phyloP scores from a whole-genome alignment of 2,329 filamentous ascomycete species.

The Triangularia setosa region DNA sequence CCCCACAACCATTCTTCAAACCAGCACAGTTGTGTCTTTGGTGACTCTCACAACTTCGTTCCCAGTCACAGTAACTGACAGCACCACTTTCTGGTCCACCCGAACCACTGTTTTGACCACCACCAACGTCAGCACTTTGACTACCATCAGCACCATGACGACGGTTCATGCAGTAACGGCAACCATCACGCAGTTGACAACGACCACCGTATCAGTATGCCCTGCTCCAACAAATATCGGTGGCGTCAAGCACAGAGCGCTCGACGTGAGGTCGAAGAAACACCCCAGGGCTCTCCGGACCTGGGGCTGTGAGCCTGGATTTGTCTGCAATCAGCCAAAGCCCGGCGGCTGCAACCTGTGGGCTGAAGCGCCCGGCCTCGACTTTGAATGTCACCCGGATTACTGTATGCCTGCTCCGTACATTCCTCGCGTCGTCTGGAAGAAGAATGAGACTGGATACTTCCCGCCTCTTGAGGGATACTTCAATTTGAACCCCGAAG shows the following conservation, averaged over 20 bases:
- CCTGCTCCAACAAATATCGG: constrained; percentile 39
- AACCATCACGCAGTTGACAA: constrained; percentile 29
- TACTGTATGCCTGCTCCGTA: constrained; percentile 44
- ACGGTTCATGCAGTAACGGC: constrained; percentile 4
- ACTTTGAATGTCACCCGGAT: constrained; percentile 44
- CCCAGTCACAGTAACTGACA: constrained; percentile 23
- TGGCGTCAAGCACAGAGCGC: constrained; percentile 22
- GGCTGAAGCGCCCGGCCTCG: constrained; percentile 41
- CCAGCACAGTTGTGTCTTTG: constrained; percentile 12
- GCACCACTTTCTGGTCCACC: constrained; percentile 26
- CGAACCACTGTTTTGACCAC: constrained; percentile 19
- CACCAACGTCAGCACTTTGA: constrained; percentile 14
- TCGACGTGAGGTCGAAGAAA: constrained; percentile 7
- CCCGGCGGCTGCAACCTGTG: constrained; percentile 50
- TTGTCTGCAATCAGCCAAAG: constrained; percentile 50
- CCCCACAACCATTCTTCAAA: constrained; percentile 18
- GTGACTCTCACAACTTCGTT: constrained; percentile 21
- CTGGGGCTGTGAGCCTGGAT: constrained; percentile 52
- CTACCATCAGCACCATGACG: constrained; percentile 9
- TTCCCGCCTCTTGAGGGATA: constrained; percentile 54
- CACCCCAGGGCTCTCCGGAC: constrained; percentile 28
- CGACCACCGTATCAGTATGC: constrained; percentile 38
- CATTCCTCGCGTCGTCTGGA: constrained; percentile 39
- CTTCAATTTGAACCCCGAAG: constrained; percentile 60
- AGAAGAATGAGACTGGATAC: constrained; percentile 42